A percentile compares a stretch with the other conserved stretches of the same genome.
phyloP scores from a whole-genome alignment of 78 protist species.

The Dictyostelium brefeldianum region DNA sequence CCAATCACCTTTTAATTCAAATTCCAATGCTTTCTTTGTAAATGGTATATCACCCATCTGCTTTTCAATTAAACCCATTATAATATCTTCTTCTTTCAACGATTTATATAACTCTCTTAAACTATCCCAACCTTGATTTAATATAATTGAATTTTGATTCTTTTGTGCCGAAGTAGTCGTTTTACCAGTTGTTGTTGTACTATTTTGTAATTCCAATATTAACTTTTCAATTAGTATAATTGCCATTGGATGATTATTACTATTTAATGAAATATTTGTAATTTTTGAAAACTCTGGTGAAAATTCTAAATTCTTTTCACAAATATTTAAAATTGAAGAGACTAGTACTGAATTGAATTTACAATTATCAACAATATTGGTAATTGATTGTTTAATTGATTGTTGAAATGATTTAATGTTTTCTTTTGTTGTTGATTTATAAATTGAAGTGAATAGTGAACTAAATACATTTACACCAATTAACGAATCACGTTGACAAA shows the following conservation, averaged over 20 bases:
- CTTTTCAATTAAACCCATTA: constrained; percentile 59
- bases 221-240: constrained; percentile 45
- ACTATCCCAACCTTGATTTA: constrained; percentile 62
- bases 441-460: constrained; percentile 44
- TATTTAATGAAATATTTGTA: not conserved
- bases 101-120: constrained; percentile 69
- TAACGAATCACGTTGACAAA: constrained; percentile 57
- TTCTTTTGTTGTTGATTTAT: constrained; percentile 22
- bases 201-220: not conserved
- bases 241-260: constrained; percentile 76
- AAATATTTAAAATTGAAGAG: constrained; percentile 22
- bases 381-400: constrained; percentile 20
- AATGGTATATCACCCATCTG: constrained; percentile 5
- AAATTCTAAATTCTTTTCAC: constrained; percentile 60
- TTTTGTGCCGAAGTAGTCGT: not conserved
- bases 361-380: not conserved
- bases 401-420: not conserved
- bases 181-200: not conserved
- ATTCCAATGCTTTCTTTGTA: constrained; percentile 44
- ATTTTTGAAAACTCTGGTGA: constrained; percentile 43
- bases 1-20: constrained; percentile 76
- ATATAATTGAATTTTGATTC: not conserved
- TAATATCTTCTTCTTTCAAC: constrained; percentile 79
- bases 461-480: constrained; percentile 70
- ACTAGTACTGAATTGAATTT: constrained; percentile 17